These are phyloP conservation scores for Linum usitatissimum DNA, from an alignment of 345 rosid species.

Conservation along the genomic window DNA sequence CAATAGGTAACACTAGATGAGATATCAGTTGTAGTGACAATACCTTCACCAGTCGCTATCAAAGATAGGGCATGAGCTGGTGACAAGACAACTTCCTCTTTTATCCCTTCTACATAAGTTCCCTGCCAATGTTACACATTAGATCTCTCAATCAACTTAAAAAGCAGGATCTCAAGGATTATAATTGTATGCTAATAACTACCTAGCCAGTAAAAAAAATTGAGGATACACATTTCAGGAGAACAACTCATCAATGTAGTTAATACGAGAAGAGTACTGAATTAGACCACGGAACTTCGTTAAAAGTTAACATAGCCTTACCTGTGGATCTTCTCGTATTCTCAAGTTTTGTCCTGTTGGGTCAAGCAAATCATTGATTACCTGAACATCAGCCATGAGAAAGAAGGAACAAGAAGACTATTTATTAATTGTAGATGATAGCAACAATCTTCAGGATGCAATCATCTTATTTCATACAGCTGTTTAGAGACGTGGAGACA, in stretches of 20 bases:
- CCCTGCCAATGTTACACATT: conserved; percentile 36
- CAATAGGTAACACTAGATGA: neutral
- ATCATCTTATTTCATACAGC: neutral
- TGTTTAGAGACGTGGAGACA: too few species aligned
- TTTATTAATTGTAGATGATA: neutral
- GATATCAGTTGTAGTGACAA: neutral
- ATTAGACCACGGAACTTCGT: neutral
- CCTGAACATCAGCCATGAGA: conserved; percentile 26
- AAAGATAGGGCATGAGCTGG: conserved; percentile 96
- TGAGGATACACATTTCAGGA: neutral
- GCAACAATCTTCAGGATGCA: neutral
- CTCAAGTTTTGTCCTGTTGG: conserved; percentile 82
- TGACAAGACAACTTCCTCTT: conserved; percentile 94
- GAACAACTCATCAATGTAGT: neutral
- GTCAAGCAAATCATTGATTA: conserved; percentile 86
- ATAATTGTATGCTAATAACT: too few species aligned
- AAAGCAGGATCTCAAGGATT: neutral
- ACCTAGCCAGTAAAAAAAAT: neutral
- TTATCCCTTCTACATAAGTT: conserved; percentile 77
- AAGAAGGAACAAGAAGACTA: conserved; percentile 1
- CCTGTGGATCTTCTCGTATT: conserved; percentile 91
- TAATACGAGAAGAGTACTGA: neutral
- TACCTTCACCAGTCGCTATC: conserved; percentile 97
- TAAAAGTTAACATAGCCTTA: conserved; percentile 9
- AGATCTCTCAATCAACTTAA: neutral